These are phyloP conservation scores for Sisymbrium irio DNA, from an alignment of 345 rosid genomes.

Conservation along the genomic window DNA sequence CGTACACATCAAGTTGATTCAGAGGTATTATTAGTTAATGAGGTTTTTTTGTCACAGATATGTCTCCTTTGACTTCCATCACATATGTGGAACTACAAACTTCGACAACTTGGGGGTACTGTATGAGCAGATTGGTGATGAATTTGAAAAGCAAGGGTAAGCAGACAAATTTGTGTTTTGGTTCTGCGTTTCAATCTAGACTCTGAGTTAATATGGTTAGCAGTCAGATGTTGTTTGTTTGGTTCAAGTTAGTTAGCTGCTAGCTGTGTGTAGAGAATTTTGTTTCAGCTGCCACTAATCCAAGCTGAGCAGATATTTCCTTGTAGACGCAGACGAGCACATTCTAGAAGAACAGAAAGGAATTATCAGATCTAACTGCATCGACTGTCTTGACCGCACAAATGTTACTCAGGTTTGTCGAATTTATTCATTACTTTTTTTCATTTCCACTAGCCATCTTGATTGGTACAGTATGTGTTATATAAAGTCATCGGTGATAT, in stretches of 20 bases:
- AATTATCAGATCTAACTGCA: slow-evolving; percentile 84
- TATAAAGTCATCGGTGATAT: slow-evolving; percentile 1
- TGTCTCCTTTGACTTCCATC: slow-evolving; percentile 81
- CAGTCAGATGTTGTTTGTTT: slow-evolving; percentile 4
- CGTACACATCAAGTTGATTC: not conserved
- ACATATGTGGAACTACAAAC: slow-evolving; percentile 76
- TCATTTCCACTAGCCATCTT: slow-evolving; percentile 21
- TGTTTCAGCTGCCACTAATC: slow-evolving; percentile 45
- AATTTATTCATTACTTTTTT: not conserved
- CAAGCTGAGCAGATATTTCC: slow-evolving; percentile 88
- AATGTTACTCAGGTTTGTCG: slow-evolving; percentile 88
- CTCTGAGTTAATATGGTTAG: not conserved
- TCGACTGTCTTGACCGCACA: slow-evolving; percentile 96
- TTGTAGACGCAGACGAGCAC: slow-evolving; percentile 61
- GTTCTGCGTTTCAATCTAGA: slow-evolving; percentile 4
- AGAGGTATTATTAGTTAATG: slow-evolving; percentile 7
- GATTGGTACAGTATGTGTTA: slow-evolving; percentile 1
- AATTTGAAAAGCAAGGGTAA: slow-evolving; percentile 88
- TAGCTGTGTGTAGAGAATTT: slow-evolving; percentile 42
- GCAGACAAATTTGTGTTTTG: slow-evolving; percentile 15
- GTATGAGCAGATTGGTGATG: slow-evolving; percentile 70
- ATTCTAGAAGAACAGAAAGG: slow-evolving; percentile 88
- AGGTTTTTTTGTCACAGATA: slow-evolving; percentile 52
- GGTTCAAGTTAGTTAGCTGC: slow-evolving; percentile 9
- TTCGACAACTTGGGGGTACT: slow-evolving; percentile 69